Conservation (phyloP, 805 yeast genomes). For the Starmerella vitae region DNA sequence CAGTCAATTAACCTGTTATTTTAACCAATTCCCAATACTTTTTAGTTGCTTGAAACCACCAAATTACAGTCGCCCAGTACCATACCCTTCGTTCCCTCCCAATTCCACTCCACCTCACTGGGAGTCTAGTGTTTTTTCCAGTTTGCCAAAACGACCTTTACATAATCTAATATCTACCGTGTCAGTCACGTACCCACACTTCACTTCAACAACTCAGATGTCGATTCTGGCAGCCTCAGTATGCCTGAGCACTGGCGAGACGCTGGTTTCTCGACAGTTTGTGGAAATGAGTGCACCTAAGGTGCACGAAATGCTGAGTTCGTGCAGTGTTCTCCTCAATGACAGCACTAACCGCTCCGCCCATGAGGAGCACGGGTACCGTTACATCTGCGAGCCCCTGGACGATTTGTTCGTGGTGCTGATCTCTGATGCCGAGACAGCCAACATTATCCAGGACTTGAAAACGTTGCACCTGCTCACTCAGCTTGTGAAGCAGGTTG, state of each 20-base stretch:
- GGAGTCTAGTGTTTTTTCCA: too few relatives aligned
- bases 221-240: conserved; percentile 70
- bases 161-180: background rate
- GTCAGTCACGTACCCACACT: background rate
- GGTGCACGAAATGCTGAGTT: conserved; percentile 71
- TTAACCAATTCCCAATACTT: too few relatives aligned
- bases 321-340: conserved; percentile 67
- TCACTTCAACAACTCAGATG: conserved; percentile 4
- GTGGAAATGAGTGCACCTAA: conserved; percentile 71
- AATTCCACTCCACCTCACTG: too few relatives aligned
- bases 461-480: conserved; percentile 79
- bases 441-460: conserved; percentile 87
- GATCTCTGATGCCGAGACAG: conserved; percentile 71
- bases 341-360: conserved; percentile 76
- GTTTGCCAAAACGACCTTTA: background rate
- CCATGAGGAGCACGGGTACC: conserved; percentile 78
- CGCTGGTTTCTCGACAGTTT: conserved; percentile 84
- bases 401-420: conserved; percentile 86
- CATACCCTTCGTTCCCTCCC: too few relatives aligned
- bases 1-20: too few relatives aligned
- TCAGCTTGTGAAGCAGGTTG: conserved; percentile 62
- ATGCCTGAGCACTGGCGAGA: conserved; percentile 86
- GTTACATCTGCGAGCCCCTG: conserved; percentile 91
- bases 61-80: too few relatives aligned
- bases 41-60: too few relatives aligned